phyloP scores from a whole-genome alignment of 1,284 basidiomycete species.

The Earliella scabrosa region DNA sequence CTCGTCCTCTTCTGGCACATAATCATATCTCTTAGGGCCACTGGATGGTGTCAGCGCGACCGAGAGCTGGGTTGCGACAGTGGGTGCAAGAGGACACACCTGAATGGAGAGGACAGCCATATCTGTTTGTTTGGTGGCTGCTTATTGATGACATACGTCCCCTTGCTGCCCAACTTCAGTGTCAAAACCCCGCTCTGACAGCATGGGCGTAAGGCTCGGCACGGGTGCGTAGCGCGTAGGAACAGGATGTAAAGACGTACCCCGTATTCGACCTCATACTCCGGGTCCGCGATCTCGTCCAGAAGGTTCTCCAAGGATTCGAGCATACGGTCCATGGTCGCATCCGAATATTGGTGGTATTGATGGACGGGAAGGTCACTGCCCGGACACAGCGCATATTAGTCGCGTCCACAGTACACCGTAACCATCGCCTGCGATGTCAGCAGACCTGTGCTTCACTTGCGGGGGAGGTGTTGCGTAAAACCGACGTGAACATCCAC shows the following conservation, averaged over 20 bases:
- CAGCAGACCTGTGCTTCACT: slow-evolving; percentile 33
- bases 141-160: slow-evolving; percentile 99
- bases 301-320: slow-evolving; percentile 81
- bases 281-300: slow-evolving; percentile 60
- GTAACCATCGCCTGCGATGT: slow-evolving; percentile 20
- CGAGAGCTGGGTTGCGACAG: not conserved
- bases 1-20: slow-evolving; percentile 52
- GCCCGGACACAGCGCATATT: slow-evolving; percentile 13
- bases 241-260: slow-evolving; percentile 54
- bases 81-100: slow-evolving; percentile 22
- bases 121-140: slow-evolving; percentile 99
- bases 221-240: not conserved
- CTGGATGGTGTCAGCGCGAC: slow-evolving; percentile 42
- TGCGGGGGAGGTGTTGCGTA: slow-evolving; percentile 39
- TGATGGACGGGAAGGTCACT: slow-evolving; percentile 59
- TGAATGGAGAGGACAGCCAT: slow-evolving; percentile 91
- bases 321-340: slow-evolving; percentile 82
- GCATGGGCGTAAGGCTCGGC: slow-evolving; percentile 18
- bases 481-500: slow-evolving; percentile 17
- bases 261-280: slow-evolving; percentile 92
- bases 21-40: slow-evolving; percentile 91
- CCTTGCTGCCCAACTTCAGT: slow-evolving; percentile 78
- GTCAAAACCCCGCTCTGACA: slow-evolving; percentile 88
- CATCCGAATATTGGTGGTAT: slow-evolving; percentile 83
- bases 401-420: slow-evolving; percentile 3